Evolutionary conservation across 306 rosid species (phyloP).

Genomic region (Pyrus bretschneideri): DNA sequence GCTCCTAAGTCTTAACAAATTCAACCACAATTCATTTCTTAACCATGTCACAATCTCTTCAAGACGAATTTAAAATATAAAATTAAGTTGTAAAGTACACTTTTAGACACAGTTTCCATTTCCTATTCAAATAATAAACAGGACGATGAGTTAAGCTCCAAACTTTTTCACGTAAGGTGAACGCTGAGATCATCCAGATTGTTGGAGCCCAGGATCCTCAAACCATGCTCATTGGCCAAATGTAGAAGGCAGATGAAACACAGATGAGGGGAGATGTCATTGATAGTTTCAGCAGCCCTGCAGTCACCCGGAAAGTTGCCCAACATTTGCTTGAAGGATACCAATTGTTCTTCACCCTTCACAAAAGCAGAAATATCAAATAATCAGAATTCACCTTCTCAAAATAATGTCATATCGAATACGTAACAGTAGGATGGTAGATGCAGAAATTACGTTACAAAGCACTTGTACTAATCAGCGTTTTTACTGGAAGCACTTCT

Average conservation of each 20-base stretch:
- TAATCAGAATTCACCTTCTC: conserved; percentile 12
- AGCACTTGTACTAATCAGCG: background rate
- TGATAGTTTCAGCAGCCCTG: conserved; percentile 56
- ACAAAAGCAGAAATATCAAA: background rate
- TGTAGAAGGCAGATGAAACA: conserved; percentile 93
- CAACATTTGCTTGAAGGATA: conserved; percentile 63
- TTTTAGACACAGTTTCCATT: background rate
- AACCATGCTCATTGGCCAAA: conserved; percentile 87
- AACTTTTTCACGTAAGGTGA: conserved; percentile 28
- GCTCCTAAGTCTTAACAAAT: too few relatives aligned
- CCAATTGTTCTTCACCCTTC: conserved; percentile 42
- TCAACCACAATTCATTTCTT: too few relatives aligned
- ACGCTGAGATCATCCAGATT: conserved; percentile 68
- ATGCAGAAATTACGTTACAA: background rate
- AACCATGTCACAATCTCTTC: too few relatives aligned
- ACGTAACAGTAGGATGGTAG: background rate
- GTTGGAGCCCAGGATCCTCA: conserved; percentile 52
- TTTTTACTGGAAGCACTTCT: too few relatives aligned
- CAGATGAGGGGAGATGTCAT: conserved; percentile 84
- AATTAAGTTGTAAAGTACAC: background rate
- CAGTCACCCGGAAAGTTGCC: conserved; percentile 65
- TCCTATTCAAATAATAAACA: background rate
- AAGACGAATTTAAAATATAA: too few relatives aligned
- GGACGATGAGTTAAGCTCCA: background rate
- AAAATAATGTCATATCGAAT: background rate